A percentile compares a stretch with the other conserved stretches of the same genome.
These are phyloP conservation scores for Triadica sebifera DNA, from an alignment of 345 rosid species.

Conservation along the genomic window DNA sequence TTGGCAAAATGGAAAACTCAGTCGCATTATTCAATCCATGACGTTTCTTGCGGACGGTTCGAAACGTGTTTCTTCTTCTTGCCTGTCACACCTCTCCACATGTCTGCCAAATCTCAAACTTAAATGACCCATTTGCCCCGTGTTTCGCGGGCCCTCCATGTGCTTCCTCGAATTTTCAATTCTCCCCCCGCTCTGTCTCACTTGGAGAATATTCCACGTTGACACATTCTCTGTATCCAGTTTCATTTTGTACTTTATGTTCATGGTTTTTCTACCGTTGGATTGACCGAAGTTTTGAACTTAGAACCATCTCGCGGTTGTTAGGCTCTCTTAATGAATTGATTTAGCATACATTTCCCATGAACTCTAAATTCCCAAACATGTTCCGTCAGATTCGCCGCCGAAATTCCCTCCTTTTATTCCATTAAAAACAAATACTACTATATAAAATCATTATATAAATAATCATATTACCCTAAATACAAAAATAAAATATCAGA, in stretches of 20 bases:
- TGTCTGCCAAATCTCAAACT: not conserved
- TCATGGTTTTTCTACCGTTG: not conserved
- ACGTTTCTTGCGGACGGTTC: not conserved
- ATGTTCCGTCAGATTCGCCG: constrained; percentile 55
- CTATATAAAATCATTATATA: too few relatives aligned
- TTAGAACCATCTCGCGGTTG: not conserved
- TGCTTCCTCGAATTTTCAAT: constrained; percentile 30
- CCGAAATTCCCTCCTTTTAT: constrained; percentile 48
- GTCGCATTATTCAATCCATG: not conserved
- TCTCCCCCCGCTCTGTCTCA: not conserved
- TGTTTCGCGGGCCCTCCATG: constrained; percentile 33
- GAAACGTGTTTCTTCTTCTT: constrained; percentile 4
- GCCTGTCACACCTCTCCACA: not conserved
- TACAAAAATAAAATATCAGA: too few relatives aligned
- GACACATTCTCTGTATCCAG: constrained; percentile 22
- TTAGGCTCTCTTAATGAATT: not conserved
- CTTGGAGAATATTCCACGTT: constrained; percentile 44
- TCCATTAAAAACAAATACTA: too few relatives aligned
- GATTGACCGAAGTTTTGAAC: not conserved
- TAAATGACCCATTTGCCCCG: not conserved
- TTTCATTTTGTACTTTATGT: not conserved
- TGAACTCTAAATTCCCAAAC: constrained; percentile 1
- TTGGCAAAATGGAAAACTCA: not conserved
- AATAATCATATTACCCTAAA: too few relatives aligned
- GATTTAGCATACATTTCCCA: not conserved